Conservation (phyloP, 2,329 filamentous ascomycete genomes). For the Venturia oleaginea region DNA sequence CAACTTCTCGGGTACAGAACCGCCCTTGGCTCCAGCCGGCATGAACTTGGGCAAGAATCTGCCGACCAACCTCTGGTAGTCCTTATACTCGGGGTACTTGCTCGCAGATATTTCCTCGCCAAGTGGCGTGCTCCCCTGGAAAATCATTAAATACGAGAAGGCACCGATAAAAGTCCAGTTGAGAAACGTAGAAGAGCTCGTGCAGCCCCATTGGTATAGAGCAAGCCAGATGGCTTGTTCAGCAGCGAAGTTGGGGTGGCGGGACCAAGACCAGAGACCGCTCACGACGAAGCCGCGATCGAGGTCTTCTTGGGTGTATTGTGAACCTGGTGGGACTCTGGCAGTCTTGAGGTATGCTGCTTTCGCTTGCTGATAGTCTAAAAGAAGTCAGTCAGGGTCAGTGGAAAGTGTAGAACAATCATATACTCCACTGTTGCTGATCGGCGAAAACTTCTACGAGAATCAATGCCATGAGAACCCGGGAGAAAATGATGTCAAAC, state of each 20-base stretch:
- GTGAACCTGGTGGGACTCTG: constrained; percentile 52
- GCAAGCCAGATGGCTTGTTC: constrained; percentile 87
- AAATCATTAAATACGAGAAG: constrained; percentile 63
- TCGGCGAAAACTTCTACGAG: constrained; percentile 74
- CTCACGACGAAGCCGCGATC: constrained; percentile 81
- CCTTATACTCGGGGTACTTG: constrained; percentile 82
- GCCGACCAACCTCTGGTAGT: constrained; percentile 75
- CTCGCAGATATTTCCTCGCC: constrained; percentile 71
- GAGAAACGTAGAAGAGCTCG: constrained; percentile 57
- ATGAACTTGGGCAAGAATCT: constrained; percentile 63
- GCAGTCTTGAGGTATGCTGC: constrained; percentile 62
- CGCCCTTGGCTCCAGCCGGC: background rate
- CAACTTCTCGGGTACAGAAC: background rate
- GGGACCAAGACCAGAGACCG: constrained; percentile 78
- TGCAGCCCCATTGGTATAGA: constrained; percentile 82
- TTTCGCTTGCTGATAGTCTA: constrained; percentile 76
- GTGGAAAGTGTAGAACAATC: background rate
- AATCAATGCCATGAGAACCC: constrained; percentile 47
- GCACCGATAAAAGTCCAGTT: constrained; percentile 74
- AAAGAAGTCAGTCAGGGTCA: constrained; percentile 5
- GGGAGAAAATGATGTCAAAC: constrained; percentile 51
- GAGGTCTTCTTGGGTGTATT: constrained; percentile 63
- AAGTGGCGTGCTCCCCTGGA: constrained; percentile 80
- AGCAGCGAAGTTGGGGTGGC: constrained; percentile 90
- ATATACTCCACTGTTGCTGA: constrained; percentile 79